Conservation (phyloP, 1,284 basidiomycete species). For the Pseudozyma thailandica region DNA sequence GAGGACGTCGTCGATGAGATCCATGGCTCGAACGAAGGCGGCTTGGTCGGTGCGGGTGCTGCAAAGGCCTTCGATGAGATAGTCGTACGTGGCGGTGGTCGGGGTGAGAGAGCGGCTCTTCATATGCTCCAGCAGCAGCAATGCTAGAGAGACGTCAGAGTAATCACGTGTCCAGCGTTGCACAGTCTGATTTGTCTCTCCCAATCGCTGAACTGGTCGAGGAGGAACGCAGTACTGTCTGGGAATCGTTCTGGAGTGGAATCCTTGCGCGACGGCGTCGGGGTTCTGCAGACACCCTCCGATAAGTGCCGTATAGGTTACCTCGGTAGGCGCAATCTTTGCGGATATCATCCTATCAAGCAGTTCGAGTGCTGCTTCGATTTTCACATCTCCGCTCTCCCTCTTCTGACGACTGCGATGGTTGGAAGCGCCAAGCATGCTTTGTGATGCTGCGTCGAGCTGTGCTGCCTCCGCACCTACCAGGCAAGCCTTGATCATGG, state of each 20-base stretch:
- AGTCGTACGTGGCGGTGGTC: constrained; percentile 27
- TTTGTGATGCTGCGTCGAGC: constrained; percentile 22
- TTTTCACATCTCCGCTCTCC: constrained; percentile 13
- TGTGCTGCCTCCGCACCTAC: constrained; percentile 33
- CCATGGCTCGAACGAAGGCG: constrained; percentile 37
- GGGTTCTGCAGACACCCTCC: constrained; percentile 36
- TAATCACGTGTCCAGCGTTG: constrained; percentile 9
- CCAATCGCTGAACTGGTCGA: constrained; percentile 16
- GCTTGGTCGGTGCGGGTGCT: constrained; percentile 23
- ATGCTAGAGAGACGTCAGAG: constrained; percentile 35
- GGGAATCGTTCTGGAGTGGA: constrained; percentile 11
- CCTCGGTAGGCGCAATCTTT: constrained; percentile 46
- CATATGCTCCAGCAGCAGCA: constrained; percentile 53
- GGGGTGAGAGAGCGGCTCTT: constrained; percentile 22
- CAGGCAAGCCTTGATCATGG: constrained; percentile 62
- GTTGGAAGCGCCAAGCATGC: constrained; percentile 13
- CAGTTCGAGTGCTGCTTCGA: constrained; percentile 53
- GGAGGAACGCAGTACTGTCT: constrained; percentile 14
- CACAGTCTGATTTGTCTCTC: constrained; percentile 16
- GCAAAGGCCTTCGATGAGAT: constrained; percentile 38
- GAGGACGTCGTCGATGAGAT: constrained; percentile 44
- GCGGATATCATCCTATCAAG: constrained; percentile 55
- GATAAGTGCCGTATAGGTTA: constrained; percentile 57
- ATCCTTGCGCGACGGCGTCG: constrained; percentile 28
- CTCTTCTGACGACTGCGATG: neutral